Evolutionary conservation across 192 early-diverging fungal genomes (phyloP).

Genomic region (Coemansia sp.): DNA sequence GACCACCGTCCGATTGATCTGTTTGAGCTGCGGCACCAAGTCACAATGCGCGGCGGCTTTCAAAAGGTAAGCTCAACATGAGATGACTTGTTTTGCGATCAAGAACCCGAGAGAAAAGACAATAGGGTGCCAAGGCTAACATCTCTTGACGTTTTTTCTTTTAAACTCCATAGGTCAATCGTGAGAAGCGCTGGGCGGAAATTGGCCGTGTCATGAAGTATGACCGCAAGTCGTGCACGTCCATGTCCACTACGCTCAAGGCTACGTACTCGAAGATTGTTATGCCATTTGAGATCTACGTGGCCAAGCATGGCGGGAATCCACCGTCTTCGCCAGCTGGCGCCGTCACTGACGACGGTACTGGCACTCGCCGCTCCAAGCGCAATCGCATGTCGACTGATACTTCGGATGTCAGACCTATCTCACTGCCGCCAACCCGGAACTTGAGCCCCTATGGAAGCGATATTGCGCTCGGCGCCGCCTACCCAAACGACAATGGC

Average conservation of each 20-base stretch:
- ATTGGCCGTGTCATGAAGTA: slow-evolving; percentile 78
- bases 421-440: not conserved
- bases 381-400: slow-evolving; percentile 29
- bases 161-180: slow-evolving; percentile 60
- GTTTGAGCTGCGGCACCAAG: slow-evolving; percentile 80
- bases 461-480: not conserved
- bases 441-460: not conserved
- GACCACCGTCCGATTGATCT: slow-evolving; percentile 89
- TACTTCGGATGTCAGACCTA: not conserved
- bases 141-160: not conserved
- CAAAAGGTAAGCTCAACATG: slow-evolving; percentile 54
- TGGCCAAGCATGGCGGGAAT: slow-evolving; percentile 57
- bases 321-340: slow-evolving; percentile 8
- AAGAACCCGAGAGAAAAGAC: not conserved
- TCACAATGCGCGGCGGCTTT: slow-evolving; percentile 75
- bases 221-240: slow-evolving; percentile 73
- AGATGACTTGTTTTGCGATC: not conserved
- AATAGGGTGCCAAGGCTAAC: not conserved
- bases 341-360: slow-evolving; percentile 12
- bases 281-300: slow-evolving; percentile 72
- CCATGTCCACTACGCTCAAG: slow-evolving; percentile 76
- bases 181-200: slow-evolving; percentile 83
- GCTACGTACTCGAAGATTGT: slow-evolving; percentile 68
- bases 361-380: slow-evolving; percentile 41
- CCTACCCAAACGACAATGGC: not conserved